Evolutionary conservation across 495 filamentous ascomycete species (phyloP).

Genomic region (Talaromyces proteolyticus): DNA sequence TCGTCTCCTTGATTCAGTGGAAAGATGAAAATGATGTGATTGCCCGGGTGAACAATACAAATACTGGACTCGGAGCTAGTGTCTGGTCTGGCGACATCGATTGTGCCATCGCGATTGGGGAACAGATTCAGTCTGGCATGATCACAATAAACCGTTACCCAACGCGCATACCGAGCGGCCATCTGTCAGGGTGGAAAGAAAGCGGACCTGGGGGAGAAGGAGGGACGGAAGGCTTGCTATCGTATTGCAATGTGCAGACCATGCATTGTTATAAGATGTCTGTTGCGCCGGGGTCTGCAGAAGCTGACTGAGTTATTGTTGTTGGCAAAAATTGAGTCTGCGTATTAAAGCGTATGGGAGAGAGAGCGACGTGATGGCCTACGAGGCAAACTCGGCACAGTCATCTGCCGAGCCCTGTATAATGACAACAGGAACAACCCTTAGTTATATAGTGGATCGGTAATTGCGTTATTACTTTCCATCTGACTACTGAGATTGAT

Average conservation of each 20-base stretch:
- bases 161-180: slow-evolving; percentile 30
- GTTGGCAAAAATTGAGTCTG: no score
- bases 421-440: no score
- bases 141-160: slow-evolving; percentile 19
- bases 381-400: no score
- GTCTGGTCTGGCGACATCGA: slow-evolving; percentile 43
- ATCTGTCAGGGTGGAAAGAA: slow-evolving; percentile 58
- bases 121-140: slow-evolving; percentile 39
- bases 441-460: no score
- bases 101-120: slow-evolving; percentile 31
- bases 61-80: slow-evolving; percentile 41
- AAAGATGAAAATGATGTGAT: slow-evolving; percentile 45
- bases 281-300: slow-evolving; percentile 6
- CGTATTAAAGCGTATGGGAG: no score
- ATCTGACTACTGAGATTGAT: no score
- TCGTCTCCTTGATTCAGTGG: slow-evolving; percentile 44
- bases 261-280: slow-evolving; percentile 7
- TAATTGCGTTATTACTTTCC: no score
- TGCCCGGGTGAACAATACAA: slow-evolving; percentile 38
- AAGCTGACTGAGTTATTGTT: slow-evolving; percentile 2
- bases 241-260: slow-evolving; percentile 48
- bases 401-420: no score
- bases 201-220: slow-evolving; percentile 57
- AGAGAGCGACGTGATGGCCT: no score
- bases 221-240: slow-evolving; percentile 48